These are phyloP conservation scores for Bruguiera parviflora DNA, from an alignment of 345 rosid species.

Conservation along the genomic window DNA sequence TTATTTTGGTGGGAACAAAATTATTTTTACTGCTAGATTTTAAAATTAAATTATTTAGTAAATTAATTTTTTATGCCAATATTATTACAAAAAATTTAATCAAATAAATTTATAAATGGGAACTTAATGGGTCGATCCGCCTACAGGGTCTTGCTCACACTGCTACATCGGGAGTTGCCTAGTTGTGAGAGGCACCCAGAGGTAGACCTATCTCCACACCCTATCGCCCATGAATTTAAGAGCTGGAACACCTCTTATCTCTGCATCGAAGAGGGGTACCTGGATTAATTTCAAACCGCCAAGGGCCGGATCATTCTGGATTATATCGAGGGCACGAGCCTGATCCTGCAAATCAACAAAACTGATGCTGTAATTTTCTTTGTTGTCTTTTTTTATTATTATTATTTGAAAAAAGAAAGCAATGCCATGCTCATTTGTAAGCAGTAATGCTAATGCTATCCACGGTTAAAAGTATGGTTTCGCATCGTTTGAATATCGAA, in stretches of 20 bases:
- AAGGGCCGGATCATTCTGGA: slow-evolving; percentile 51
- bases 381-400: no score
- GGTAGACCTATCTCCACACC: slow-evolving; percentile 45
- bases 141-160: no score
- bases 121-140: no score
- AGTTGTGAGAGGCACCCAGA: not conserved
- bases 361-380: not conserved
- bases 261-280: slow-evolving; percentile 60
- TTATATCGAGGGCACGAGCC: slow-evolving; percentile 47
- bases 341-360: slow-evolving; percentile 53
- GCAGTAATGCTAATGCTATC: no score
- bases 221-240: slow-evolving; percentile 70
- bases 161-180: not conserved
- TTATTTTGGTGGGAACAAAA: no score
- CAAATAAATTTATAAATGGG: no score
- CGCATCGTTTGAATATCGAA: not conserved
- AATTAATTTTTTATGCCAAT: no score
- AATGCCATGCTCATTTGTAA: not conserved
- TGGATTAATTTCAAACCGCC: slow-evolving; percentile 45
- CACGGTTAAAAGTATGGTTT: no score
- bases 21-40: no score
- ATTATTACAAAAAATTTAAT: no score
- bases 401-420: not conserved
- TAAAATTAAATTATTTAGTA: no score
- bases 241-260: slow-evolving; percentile 79